These are phyloP conservation scores for Murraya paniculata DNA, from an alignment of 345 rosid species.

Conservation along the genomic window DNA sequence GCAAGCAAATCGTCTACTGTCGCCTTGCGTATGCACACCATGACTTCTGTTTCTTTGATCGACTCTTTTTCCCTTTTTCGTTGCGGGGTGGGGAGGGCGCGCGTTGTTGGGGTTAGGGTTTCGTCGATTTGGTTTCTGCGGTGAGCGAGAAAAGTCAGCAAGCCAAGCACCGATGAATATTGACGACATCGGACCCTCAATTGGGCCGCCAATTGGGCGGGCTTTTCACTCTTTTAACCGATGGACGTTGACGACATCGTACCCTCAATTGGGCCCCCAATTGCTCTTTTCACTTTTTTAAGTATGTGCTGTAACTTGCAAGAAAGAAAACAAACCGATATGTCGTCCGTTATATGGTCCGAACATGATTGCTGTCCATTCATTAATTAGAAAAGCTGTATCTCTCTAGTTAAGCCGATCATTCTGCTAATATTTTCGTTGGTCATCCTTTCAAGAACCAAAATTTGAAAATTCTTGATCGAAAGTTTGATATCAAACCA, in stretches of 20 bases:
- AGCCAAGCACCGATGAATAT: too few species aligned
- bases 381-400: too few species aligned
- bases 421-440: neutral
- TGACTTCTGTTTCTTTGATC: slow-evolving; percentile 3
- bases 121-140: neutral
- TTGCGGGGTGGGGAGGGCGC: too few species aligned
- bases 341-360: neutral
- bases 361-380: too few species aligned
- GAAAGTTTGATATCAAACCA: neutral
- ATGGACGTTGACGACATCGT: neutral
- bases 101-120: too few species aligned
- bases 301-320: neutral
- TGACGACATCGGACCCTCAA: neutral
- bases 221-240: neutral
- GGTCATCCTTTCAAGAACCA: neutral
- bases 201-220: neutral
- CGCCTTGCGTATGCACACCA: slow-evolving; percentile 99
- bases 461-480: neutral
- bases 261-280: neutral
- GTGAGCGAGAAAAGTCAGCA: neutral
- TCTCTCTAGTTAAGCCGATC: too few species aligned
- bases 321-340: neutral
- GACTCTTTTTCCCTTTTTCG: neutral
- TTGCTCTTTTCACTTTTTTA: neutral
- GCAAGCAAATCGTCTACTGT: slow-evolving; percentile 89